These are phyloP conservation scores for Hypomyces rosellus DNA, from an alignment of 2,329 filamentous ascomycete genomes.

Conservation along the genomic window DNA sequence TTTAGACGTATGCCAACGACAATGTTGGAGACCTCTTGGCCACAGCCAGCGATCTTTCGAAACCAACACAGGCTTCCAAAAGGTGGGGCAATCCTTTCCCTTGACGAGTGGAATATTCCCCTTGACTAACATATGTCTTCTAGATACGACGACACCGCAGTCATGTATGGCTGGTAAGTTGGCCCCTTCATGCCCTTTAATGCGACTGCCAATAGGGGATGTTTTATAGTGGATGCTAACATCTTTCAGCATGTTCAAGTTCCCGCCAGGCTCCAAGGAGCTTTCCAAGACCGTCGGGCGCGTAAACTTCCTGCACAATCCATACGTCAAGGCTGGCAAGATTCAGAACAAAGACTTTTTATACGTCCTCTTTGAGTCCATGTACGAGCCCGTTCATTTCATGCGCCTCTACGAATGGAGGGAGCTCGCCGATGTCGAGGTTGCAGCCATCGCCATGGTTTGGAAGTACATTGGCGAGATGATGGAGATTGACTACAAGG, in stretches of 20 bases:
- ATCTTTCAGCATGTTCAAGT: slow-evolving; percentile 23
- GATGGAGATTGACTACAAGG: slow-evolving; percentile 55
- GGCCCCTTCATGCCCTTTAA: neutral
- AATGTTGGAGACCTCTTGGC: slow-evolving; percentile 32
- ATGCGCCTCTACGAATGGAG: slow-evolving; percentile 66
- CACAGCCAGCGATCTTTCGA: slow-evolving; percentile 30
- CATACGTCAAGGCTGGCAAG: slow-evolving; percentile 30
- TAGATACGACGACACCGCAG: slow-evolving; percentile 36
- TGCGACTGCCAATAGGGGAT: neutral
- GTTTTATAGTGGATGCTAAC: neutral
- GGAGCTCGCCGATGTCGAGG: slow-evolving; percentile 57
- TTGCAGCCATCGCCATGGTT: slow-evolving; percentile 59
- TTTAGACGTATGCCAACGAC: slow-evolving; percentile 35
- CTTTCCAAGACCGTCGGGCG: slow-evolving; percentile 32
- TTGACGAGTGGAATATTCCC: neutral
- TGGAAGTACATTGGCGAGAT: slow-evolving; percentile 68
- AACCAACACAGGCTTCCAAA: slow-evolving; percentile 26
- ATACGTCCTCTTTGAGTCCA: slow-evolving; percentile 49
- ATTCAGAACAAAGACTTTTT: slow-evolving; percentile 33
- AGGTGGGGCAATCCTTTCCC: slow-evolving; percentile 18
- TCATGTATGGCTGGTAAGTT: slow-evolving; percentile 31
- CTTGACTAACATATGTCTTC: neutral
- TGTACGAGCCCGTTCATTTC: slow-evolving; percentile 59
- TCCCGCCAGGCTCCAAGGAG: slow-evolving; percentile 21
- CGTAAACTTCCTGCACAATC: slow-evolving; percentile 34